phyloP scores from a whole-genome alignment of 2,329 filamentous ascomycete species.

The Talaromyces islandicus region DNA sequence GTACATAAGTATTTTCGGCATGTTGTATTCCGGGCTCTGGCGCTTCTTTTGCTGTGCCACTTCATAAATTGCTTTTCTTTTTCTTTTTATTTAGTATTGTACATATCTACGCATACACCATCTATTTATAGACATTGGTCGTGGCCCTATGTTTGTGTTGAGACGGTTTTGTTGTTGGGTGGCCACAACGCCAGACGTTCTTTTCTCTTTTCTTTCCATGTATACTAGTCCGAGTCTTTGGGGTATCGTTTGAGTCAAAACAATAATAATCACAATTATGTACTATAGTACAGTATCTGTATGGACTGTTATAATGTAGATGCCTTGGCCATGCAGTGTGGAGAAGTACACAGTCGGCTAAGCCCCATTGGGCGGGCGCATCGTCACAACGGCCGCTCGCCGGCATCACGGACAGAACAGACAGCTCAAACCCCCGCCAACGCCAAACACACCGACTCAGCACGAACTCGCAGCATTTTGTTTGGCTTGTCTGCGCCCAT shows the following conservation, averaged over 20 bases:
- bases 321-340: constrained; percentile 1
- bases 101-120: not conserved
- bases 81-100: not conserved
- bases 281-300: too few relatives aligned
- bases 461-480: not conserved
- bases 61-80: too few relatives aligned
- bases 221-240: not conserved
- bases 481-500: not conserved
- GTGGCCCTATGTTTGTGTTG: not conserved
- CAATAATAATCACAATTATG: not conserved
- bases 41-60: not conserved
- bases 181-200: not conserved
- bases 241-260: not conserved
- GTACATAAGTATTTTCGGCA: not conserved
- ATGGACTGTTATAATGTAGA: not conserved
- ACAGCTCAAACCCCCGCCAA: constrained; percentile 6
- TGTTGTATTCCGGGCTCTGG: not conserved
- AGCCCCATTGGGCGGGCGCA: constrained; percentile 12
- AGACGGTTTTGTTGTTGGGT: not conserved
- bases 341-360: not conserved
- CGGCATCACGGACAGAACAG: not conserved
- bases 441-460: not conserved
- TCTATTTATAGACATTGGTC: not conserved
- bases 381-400: constrained; percentile 8
- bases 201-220: not conserved